Evolutionary conservation across 176 grass and related monocot genomes (phyloP).

Genomic region (Hordeum marinum): DNA sequence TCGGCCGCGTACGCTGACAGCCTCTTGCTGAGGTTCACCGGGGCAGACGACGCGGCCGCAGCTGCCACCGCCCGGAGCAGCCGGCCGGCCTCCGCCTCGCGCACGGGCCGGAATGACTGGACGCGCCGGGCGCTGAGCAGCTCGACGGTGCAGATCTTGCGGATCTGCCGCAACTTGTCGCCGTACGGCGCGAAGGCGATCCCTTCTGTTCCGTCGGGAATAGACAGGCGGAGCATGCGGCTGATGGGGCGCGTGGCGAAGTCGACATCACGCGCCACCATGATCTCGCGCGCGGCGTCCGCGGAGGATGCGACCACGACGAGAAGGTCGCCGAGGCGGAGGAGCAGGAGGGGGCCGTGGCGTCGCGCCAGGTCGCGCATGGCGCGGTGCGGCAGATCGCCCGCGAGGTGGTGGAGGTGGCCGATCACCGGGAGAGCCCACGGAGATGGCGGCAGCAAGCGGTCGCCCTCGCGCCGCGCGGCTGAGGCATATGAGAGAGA

Average conservation of each 20-base stretch:
- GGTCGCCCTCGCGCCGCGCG: too few species aligned
- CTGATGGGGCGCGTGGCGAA: neutral
- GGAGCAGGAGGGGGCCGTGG: conserved; percentile 29
- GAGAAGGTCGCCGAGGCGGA: conserved; percentile 37
- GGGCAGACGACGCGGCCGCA: neutral
- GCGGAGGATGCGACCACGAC: conserved; percentile 31
- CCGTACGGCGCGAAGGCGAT: conserved; percentile 27
- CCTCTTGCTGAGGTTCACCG: neutral
- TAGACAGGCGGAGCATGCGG: neutral
- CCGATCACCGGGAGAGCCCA: too few species aligned
- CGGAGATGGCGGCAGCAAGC: too few species aligned
- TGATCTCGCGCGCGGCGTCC: conserved; percentile 32
- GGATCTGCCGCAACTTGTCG: neutral
- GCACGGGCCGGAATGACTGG: neutral
- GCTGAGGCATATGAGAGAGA: too few species aligned
- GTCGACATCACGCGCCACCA: neutral
- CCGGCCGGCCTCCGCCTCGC: neutral
- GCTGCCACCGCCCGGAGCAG: conserved; percentile 5
- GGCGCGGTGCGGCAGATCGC: neutral
- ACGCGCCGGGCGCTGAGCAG: neutral
- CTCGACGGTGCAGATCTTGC: conserved; percentile 17
- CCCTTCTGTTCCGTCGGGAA: neutral
- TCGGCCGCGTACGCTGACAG: neutral
- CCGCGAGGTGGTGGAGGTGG: too few species aligned
- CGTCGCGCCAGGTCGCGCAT: conserved; percentile 19